phyloP scores from a whole-genome alignment of 2,329 filamentous ascomycete genomes.

The Claviceps capensis region DNA sequence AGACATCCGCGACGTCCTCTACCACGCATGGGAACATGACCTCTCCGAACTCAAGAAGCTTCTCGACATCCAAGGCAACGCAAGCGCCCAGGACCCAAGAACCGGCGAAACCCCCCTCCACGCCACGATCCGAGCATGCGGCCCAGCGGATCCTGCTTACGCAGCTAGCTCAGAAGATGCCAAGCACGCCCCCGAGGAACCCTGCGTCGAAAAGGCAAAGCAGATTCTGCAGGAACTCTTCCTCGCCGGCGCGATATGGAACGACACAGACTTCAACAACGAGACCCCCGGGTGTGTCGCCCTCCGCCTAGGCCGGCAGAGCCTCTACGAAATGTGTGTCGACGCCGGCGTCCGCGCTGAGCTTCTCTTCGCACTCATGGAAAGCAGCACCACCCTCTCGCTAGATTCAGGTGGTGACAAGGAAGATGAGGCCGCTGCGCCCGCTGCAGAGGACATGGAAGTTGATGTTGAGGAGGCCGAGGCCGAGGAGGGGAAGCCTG shows the following conservation, averaged over 20 bases:
- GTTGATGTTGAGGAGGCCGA: no score
- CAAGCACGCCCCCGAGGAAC: conserved; percentile 23
- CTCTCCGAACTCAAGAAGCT: conserved; percentile 53
- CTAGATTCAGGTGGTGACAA: conserved; percentile 33
- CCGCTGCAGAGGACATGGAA: conserved; percentile 14
- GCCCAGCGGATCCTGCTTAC: conserved; percentile 20
- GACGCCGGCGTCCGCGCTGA: conserved; percentile 86
- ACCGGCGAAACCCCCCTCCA: conserved; percentile 84
- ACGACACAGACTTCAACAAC: conserved; percentile 72
- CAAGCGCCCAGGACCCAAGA: conserved; percentile 70
- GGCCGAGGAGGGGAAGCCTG: no score
- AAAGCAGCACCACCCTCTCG: conserved; percentile 62
- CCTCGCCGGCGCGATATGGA: conserved; percentile 89
- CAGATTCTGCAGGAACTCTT: conserved; percentile 64
- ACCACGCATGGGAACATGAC: conserved; percentile 46
- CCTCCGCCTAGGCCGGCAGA: conserved; percentile 48
- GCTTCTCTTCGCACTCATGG: conserved; percentile 68
- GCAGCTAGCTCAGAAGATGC: conserved; percentile 18
- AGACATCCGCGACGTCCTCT: conserved; percentile 36
- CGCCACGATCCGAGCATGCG: conserved; percentile 71
- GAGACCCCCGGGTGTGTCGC: conserved; percentile 91
- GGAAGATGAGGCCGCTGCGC: conserved; percentile 8
- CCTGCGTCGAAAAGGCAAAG: conserved; percentile 44
- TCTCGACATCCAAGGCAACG: conserved; percentile 45
- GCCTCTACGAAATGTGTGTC: conserved; percentile 70